phyloP scores from a whole-genome alignment of 495 filamentous ascomycete genomes.

The Aspergillus ostianus region DNA sequence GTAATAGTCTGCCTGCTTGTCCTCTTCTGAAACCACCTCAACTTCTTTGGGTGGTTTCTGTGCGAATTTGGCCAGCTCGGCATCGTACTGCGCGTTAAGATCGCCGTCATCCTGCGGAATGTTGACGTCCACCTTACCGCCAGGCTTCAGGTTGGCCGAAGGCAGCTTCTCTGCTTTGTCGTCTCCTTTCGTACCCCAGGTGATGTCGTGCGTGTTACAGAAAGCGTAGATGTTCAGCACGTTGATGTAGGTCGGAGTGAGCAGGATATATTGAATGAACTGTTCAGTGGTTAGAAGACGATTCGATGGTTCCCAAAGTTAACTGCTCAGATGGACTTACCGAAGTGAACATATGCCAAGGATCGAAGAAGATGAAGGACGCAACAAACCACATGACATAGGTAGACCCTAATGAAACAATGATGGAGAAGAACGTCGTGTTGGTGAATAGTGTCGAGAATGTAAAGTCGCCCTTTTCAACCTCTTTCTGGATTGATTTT shows the following conservation, averaged over 20 bases:
- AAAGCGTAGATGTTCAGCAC: slow-evolving; percentile 97
- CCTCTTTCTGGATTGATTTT: slow-evolving; percentile 69
- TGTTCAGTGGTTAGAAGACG: slow-evolving; percentile 23
- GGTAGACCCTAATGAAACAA: slow-evolving; percentile 86
- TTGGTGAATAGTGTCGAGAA: slow-evolving; percentile 77
- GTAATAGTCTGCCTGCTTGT: slow-evolving; percentile 98
- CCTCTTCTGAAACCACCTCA: slow-evolving; percentile 55
- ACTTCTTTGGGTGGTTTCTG: slow-evolving; percentile 69
- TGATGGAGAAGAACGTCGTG: slow-evolving; percentile 85
- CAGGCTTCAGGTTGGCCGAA: slow-evolving; percentile 77
- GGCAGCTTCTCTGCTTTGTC: slow-evolving; percentile 83
- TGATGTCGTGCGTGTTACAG: slow-evolving; percentile 97
- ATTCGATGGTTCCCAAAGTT: neutral
- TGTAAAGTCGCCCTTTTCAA: slow-evolving; percentile 55
- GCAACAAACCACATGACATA: slow-evolving; percentile 92
- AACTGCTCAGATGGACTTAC: slow-evolving; percentile 35
- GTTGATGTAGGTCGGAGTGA: slow-evolving; percentile 95
- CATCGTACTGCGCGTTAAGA: slow-evolving; percentile 91
- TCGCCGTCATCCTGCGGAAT: slow-evolving; percentile 84
- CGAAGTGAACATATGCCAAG: slow-evolving; percentile 97
- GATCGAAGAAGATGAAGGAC: slow-evolving; percentile 94
- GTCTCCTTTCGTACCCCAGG: slow-evolving; percentile 95
- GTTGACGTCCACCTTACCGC: slow-evolving; percentile 91
- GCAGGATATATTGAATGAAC: slow-evolving; percentile 93
- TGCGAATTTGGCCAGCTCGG: slow-evolving; percentile 73